phyloP scores from a whole-genome alignment of 225 moss, liverwort and hornwort species.

The Marchantia polymorpha region DNA sequence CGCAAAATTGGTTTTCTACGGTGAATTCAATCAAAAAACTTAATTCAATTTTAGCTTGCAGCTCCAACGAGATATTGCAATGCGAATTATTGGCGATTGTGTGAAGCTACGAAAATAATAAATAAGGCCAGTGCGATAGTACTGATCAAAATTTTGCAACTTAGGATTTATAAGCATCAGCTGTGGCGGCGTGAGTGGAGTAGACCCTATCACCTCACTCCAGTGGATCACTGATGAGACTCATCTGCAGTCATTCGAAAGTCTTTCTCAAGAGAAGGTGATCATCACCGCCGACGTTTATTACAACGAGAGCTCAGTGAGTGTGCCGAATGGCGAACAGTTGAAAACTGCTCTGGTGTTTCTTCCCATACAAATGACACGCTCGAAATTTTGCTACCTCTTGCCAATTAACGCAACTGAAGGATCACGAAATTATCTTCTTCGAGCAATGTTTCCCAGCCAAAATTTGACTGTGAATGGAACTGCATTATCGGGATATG shows the following conservation, averaged over 20 bases:
- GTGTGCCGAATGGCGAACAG: neutral
- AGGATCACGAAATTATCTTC: neutral
- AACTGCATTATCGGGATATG: too few relatives aligned
- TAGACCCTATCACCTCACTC: neutral
- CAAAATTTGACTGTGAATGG: neutral
- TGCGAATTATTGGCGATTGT: too few relatives aligned
- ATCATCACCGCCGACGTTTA: neutral
- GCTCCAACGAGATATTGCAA: too few relatives aligned
- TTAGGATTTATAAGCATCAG: neutral
- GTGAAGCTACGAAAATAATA: too few relatives aligned
- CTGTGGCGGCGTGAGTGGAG: neutral
- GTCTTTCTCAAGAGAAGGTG: neutral
- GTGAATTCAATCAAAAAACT: too few relatives aligned
- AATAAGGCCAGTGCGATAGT: too few relatives aligned
- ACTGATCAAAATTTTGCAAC: too few relatives aligned
- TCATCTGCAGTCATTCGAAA: neutral
- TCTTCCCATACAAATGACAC: neutral
- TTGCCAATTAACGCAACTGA: neutral
- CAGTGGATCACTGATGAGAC: neutral
- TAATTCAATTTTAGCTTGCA: too few relatives aligned
- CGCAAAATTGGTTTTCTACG: too few relatives aligned
- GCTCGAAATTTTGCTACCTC: neutral
- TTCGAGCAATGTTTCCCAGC: conserved; percentile 10
- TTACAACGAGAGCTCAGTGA: neutral
- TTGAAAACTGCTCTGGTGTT: conserved; percentile 3